These are phyloP conservation scores for Zygoascus meyerae DNA, from an alignment of 1,139 yeast species.

Conservation along the genomic window DNA sequence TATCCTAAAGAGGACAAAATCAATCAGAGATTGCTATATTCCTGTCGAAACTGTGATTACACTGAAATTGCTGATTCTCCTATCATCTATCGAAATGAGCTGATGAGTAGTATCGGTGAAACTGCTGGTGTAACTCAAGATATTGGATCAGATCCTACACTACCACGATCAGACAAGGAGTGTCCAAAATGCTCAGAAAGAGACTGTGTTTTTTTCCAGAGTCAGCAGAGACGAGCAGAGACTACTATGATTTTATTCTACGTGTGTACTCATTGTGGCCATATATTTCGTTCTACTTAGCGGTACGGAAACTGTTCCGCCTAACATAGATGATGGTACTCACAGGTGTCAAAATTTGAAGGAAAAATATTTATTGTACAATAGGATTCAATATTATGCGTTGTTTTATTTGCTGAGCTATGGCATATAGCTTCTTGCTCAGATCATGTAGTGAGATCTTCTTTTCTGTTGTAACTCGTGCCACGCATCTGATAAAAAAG, in stretches of 20 bases:
- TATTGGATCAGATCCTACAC: conserved; percentile 92
- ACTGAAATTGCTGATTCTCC: conserved; percentile 89
- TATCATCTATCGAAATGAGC: conserved; percentile 86
- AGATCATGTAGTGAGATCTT: too few species aligned
- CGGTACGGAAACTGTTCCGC: conserved; percentile 3
- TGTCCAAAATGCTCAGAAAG: conserved; percentile 85
- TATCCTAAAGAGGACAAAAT: conserved; percentile 94
- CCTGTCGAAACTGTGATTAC: conserved; percentile 93
- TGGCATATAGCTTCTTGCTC: too few species aligned
- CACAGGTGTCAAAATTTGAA: background rate
- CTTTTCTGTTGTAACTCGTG: too few species aligned
- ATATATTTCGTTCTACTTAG: conserved; percentile 43
- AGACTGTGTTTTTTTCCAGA: conserved; percentile 94
- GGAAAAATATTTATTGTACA: conserved; percentile 1
- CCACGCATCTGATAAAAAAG: too few species aligned
- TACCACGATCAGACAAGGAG: conserved; percentile 84
- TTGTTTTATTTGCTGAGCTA: too few species aligned
- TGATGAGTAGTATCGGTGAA: conserved; percentile 79
- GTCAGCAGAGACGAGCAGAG: conserved; percentile 90
- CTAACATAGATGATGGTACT: conserved; percentile 5
- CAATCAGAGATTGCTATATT: conserved; percentile 63
- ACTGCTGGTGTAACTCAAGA: conserved; percentile 98
- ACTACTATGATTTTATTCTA: conserved; percentile 89
- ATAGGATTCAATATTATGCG: background rate
- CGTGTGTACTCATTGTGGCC: conserved; percentile 83